A percentile compares a stretch with the other conserved stretches of the same genome.
phyloP scores from a whole-genome alignment of 768 basidiomycete genomes.

The Agaricus blazei region DNA sequence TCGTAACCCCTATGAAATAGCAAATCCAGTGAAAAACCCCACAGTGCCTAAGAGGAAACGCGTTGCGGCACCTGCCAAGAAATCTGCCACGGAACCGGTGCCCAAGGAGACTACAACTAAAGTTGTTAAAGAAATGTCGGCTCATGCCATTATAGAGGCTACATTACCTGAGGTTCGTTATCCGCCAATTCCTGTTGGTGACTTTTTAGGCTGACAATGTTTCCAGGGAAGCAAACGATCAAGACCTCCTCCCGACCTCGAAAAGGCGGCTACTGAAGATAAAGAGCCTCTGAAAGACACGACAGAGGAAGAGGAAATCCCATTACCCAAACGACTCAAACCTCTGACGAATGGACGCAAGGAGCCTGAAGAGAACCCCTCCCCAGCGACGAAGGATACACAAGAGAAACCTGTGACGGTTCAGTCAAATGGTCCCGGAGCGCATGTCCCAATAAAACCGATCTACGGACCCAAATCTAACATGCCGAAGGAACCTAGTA shows the following conservation, averaged over 20 bases:
- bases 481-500: slow-evolving; percentile 71
- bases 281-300: not conserved
- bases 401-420: slow-evolving; percentile 10
- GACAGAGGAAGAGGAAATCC: slow-evolving; percentile 28
- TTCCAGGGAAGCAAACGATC: slow-evolving; percentile 74
- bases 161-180: slow-evolving; percentile 63
- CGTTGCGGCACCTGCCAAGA: slow-evolving; percentile 33
- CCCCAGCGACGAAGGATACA: slow-evolving; percentile 13
- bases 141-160: slow-evolving; percentile 72
- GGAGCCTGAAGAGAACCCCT: slow-evolving; percentile 23
- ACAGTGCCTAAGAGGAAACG: slow-evolving; percentile 40
- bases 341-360: slow-evolving; percentile 27
- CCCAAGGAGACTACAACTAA: slow-evolving; percentile 23
- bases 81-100: slow-evolving; percentile 21
- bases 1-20: slow-evolving; percentile 74
- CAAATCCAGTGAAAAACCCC: slow-evolving; percentile 54
- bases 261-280: slow-evolving; percentile 21
- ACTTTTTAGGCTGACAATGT: not conserved
- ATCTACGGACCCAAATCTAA: slow-evolving; percentile 30
- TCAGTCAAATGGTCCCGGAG: not conserved
- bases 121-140: slow-evolving; percentile 33
- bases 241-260: slow-evolving; percentile 59
- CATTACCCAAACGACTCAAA: slow-evolving; percentile 41
- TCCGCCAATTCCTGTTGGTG: slow-evolving; percentile 1
- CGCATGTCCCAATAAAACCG: slow-evolving; percentile 6